Conservation (phyloP, 129 eudicot species). For the Saussurea involucrata region DNA sequence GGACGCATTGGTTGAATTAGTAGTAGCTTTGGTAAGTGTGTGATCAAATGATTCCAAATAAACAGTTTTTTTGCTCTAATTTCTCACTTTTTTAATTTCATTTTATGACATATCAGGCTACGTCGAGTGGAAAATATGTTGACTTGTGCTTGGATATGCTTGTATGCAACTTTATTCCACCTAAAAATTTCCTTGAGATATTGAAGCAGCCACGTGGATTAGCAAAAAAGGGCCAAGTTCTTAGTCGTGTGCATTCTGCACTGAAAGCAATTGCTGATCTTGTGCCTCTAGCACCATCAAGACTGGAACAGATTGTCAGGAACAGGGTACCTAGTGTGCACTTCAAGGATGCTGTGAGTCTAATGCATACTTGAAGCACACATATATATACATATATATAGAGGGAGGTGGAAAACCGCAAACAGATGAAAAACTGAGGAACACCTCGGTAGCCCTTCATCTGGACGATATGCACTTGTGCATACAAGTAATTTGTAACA, state of each 20-base stretch:
- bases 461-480: too few species aligned
- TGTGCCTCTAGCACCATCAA: slow-evolving; percentile 80
- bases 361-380: background rate
- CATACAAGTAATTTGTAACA: too few species aligned
- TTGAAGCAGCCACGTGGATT: slow-evolving; percentile 65
- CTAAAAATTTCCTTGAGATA: slow-evolving; percentile 38
- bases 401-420: too few species aligned
- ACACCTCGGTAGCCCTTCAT: too few species aligned
- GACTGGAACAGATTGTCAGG: slow-evolving; percentile 58
- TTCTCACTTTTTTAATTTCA: background rate
- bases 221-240: slow-evolving; percentile 74
- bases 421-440: too few species aligned
- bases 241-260: slow-evolving; percentile 71
- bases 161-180: slow-evolving; percentile 80
- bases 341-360: slow-evolving; percentile 56
- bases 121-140: slow-evolving; percentile 68
- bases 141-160: slow-evolving; percentile 90
- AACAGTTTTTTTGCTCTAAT: background rate
- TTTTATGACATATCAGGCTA: slow-evolving; percentile 48
- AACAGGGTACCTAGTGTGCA: slow-evolving; percentile 59
- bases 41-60: background rate
- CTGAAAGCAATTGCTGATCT: slow-evolving; percentile 60
- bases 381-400: background rate
- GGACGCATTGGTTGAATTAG: slow-evolving; percentile 87
- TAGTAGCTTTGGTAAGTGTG: slow-evolving; percentile 67